Base-by-base conservation (phyloP, 306 rosid genomes). In the Luffa aegyptiaca region DNA sequence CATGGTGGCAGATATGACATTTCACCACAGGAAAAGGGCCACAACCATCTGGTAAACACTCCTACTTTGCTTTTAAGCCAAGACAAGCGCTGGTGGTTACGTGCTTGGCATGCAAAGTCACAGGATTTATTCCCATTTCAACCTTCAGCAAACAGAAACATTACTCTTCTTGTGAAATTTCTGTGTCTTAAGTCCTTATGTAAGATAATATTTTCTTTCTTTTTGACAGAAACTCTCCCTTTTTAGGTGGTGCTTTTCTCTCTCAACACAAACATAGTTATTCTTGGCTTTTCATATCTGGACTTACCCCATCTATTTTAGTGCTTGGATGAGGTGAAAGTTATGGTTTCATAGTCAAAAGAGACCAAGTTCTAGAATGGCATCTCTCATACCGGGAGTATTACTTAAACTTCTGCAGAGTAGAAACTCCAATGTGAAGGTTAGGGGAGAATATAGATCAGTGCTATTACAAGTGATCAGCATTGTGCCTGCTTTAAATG, bases 381-480 rank as follows among this genome's bases (percentile, higher is more conserved):
- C 96, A 48, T 95, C 97, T 58, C 93, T 95, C 52, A 84, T 84
- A 72, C 93, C 97, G 20, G 97, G 99, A 82, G 94, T 93, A 37
- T 86, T 95, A 17, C 82, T 91, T 49, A 95, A 95, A 90, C 96
- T 95, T 82, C 97, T 95, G 45, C 92, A 90, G 78, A 88, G 88
- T 75, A 83, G 89, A 82, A 88, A 93, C 78, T 89, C 96, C 14
- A 87, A 91, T 49, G 87, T 87, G 7, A 91, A 90, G 80, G 90
- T 95, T 58, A 86, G 90, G 1, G 93, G 99, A 6, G 99, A 95
- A 82, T 81, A 95, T 76, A 91, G 99, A 5, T 90, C 97, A 1
- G 94, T 90, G 61, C 93, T 95, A 73, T 85, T 95, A 65, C 97
- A 95, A 81, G 96, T 90, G 80, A 91, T 95, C 76, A 88, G 99